Base-by-base conservation (phyloP, 2,329 filamentous ascomycete species). In the Achaetomium macrosporum region DNA sequence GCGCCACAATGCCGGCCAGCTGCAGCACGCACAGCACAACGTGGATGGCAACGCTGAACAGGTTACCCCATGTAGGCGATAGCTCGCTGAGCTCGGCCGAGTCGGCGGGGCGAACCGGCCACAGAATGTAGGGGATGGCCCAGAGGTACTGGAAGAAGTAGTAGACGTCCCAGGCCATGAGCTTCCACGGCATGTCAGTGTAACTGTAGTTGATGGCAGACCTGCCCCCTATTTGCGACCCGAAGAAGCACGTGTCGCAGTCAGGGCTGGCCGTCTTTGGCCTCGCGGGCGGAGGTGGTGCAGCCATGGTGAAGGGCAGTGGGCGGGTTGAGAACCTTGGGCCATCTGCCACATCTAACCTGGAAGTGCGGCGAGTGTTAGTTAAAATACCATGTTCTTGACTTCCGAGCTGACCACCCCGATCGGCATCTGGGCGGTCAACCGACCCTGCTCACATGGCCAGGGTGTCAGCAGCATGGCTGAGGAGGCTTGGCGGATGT, bases 31-130 rank as follows among this genome's bases (percentile, higher is more conserved):
- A 64, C 3, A 90, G 73, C 39, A 87, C 49, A 3, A 72, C 31
- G 60, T 90, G 87, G 6, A 86, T 63, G 15, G 68, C 61, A 19
- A 88, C 65, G 53, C 76, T 78, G 59, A 74, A 76, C 1, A 82
- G 33, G 58, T 90, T 90, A 41, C 69, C 65, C 13, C 62, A 54
- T 0, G 78, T 84, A 1, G 76, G 75, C 54, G 83, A 78, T 16
- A 90, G 70, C 69, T 91, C 87, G 60, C 84, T 82, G 43, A 87
- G 70, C 46, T 73, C 61, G 13, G 72, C 78, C 1, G 78, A 79
- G 40, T 73, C 72, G 50, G 71, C 71, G 1, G 82, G 76, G 13
- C 64, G 66, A 8, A 84, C 42, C 0, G 85, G 85, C 59, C 77
- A 71, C n/a, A 88, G 50, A 35, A 87, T 71, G 65, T 78, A 81